phyloP scores from a whole-genome alignment of 2,329 filamentous ascomycete genomes.

The Ceratocystis lukuohia region DNA sequence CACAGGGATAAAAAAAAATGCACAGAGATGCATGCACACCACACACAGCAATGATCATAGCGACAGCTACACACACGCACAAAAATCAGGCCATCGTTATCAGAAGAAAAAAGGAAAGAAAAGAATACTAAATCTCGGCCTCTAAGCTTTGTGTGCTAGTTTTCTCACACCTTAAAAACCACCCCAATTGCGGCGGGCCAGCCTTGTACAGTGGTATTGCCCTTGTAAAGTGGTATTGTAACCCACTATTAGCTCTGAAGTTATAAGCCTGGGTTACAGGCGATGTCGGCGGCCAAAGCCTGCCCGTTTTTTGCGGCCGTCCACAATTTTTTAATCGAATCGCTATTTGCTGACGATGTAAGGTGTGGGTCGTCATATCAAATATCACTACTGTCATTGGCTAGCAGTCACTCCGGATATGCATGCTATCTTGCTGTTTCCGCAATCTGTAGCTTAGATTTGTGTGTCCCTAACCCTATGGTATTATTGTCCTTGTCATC shows the following conservation, averaged over 20 bases:
- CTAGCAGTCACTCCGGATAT: background rate
- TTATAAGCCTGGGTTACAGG: background rate
- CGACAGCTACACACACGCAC: no score
- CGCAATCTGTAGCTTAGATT: background rate
- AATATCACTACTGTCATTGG: slow-evolving; percentile 15
- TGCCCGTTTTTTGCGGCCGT: no score
- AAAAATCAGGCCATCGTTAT: background rate
- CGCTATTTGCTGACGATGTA: background rate
- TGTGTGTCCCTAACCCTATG: background rate
- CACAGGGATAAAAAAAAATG: slow-evolving; percentile 25
- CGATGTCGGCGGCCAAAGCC: slow-evolving; percentile 9
- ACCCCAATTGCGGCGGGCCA: no score
- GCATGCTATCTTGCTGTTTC: background rate
- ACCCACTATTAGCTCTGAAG: background rate
- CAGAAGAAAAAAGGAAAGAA: background rate
- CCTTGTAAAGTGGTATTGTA: no score
- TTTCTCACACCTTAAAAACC: background rate
- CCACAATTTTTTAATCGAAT: no score
- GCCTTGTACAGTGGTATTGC: no score
- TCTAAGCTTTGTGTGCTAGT: background rate
- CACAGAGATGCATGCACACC: slow-evolving; percentile 12
- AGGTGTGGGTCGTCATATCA: slow-evolving; percentile 9
- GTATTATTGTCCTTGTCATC: background rate
- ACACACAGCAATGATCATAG: background rate
- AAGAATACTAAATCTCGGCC: no score